These are phyloP conservation scores for Eucalyptus victrix DNA, from an alignment of 345 rosid genomes.

Conservation along the genomic window DNA sequence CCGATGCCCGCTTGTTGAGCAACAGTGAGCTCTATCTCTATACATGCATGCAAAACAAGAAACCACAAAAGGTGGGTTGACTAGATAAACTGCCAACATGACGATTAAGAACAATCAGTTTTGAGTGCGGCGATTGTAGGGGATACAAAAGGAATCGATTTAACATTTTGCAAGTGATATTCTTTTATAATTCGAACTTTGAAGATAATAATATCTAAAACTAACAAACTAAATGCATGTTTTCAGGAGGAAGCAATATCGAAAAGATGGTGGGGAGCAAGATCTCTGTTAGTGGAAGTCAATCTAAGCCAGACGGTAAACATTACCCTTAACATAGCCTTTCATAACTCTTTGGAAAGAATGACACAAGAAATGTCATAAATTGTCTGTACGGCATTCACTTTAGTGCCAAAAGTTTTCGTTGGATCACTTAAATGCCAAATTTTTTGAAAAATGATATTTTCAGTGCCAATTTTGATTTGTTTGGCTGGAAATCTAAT, in stretches of 20 bases:
- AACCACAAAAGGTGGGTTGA: background rate
- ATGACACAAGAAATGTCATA: no score
- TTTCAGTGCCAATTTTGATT: no score
- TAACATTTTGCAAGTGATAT: background rate
- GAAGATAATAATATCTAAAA: background rate
- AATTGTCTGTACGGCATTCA: rapidly evolving
- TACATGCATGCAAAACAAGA: background rate
- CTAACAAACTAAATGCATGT: background rate
- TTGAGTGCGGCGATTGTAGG: background rate
- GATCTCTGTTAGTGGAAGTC: background rate
- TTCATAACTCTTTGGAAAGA: no score
- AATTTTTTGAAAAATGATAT: no score
- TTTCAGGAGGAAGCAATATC: background rate
- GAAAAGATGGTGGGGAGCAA: background rate
- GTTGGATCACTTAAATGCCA: rapidly evolving
- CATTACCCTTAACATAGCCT: background rate
- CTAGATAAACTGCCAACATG: background rate
- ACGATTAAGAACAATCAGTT: background rate
- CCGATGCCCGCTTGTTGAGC: background rate
- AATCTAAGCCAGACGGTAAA: background rate
- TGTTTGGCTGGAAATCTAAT: no score
- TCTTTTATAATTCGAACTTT: background rate
- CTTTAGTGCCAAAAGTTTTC: rapidly evolving
- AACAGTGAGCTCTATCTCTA: background rate
- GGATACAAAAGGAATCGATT: background rate